Conservation (phyloP, 805 yeast species). For the Candida oleophila region DNA sequence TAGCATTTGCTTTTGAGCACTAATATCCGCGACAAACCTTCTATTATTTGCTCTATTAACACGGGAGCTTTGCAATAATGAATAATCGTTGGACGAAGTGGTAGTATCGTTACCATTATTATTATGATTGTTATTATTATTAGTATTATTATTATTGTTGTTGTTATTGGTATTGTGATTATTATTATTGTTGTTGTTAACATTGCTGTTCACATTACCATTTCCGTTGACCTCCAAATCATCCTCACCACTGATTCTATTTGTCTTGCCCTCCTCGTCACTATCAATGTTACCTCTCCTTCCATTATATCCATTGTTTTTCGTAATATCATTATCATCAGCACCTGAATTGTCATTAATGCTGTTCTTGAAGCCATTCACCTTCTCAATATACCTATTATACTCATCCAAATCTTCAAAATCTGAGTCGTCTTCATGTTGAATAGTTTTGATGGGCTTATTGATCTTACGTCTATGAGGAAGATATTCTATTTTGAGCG, state of each 20-base stretch:
- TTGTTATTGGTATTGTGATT: constrained; percentile 3
- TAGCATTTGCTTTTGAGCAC: constrained; percentile 72
- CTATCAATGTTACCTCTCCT: neutral
- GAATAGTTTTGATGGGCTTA: constrained; percentile 73
- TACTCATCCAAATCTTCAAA: constrained; percentile 2
- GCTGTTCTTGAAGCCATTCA: constrained; percentile 1
- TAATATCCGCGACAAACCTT: constrained; percentile 85
- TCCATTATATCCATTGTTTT: neutral
- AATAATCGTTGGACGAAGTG: constrained; percentile 7
- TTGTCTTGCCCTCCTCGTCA: neutral
- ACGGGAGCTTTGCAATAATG: constrained; percentile 63
- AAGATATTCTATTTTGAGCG: constrained; percentile 68
- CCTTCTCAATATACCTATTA: constrained; percentile 8
- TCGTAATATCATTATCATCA: neutral
- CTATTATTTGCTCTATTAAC: constrained; percentile 84
- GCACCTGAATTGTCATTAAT: constrained; percentile 5
- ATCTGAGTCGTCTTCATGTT: constrained; percentile 55
- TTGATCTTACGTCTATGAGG: constrained; percentile 76
- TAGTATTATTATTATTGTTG: constrained; percentile 13
- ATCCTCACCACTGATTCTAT: neutral
- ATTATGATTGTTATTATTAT: constrained; percentile 17
- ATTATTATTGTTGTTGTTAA: constrained; percentile 7
- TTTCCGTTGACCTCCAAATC: neutral
- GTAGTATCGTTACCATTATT: constrained; percentile 9
- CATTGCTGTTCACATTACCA: neutral